A percentile compares a stretch with the other conserved stretches of the same genome.
These are phyloP conservation scores for Hypholoma fasciculare DNA, from an alignment of 768 basidiomycete species.

Conservation along the genomic window DNA sequence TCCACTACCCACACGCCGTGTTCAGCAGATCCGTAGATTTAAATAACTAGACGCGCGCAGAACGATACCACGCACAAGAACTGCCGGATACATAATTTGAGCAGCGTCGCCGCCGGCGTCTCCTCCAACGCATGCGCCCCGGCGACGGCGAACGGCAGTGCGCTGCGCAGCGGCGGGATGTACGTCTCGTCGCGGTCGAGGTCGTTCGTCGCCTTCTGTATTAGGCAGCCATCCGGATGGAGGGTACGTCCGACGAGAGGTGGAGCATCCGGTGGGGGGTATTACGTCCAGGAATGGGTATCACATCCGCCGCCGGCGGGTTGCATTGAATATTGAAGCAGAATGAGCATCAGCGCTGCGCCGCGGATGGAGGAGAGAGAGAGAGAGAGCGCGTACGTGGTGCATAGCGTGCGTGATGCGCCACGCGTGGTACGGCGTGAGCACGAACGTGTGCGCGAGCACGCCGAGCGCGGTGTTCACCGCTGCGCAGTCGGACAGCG, in stretches of 20 bases:
- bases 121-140: conserved; percentile 52
- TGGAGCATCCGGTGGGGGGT: too few species aligned
- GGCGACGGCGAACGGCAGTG: conserved; percentile 39
- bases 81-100: conserved; percentile 48
- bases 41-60: too few species aligned
- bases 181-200: conserved; percentile 78
- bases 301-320: too few species aligned
- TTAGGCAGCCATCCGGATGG: too few species aligned
- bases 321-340: too few species aligned
- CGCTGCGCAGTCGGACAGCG: conserved; percentile 38
- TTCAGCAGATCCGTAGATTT: too few species aligned
- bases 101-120: conserved; percentile 50
- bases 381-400: conserved; percentile 47
- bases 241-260: too few species aligned
- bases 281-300: too few species aligned
- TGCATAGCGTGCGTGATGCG: conserved; percentile 61
- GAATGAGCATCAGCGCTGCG: too few species aligned
- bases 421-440: conserved; percentile 68
- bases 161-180: conserved; percentile 48
- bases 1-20: conserved; percentile 29
- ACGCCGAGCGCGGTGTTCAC: conserved; percentile 42
- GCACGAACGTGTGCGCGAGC: conserved; percentile 42
- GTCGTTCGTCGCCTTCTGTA: conserved; percentile 44
- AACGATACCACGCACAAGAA: conserved; percentile 52
- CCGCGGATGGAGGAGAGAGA: background rate